Evolutionary conservation across 169 alveolate species (phyloP).

Genomic region (Plasmodium adleri): DNA sequence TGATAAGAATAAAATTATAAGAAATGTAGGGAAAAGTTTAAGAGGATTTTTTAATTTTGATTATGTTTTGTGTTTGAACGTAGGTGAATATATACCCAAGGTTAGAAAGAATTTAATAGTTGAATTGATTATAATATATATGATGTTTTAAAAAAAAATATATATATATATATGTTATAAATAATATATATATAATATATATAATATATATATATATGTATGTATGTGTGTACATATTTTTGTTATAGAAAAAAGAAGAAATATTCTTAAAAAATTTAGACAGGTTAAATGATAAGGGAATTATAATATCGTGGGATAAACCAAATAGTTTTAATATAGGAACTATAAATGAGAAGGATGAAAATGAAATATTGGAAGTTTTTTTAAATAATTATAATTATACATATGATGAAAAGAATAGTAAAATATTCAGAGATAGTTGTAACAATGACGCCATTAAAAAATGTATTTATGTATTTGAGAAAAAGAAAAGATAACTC

Average conservation of each 20-base stretch:
- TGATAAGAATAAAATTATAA: slow-evolving; percentile 10
- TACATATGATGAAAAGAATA: slow-evolving; percentile 54
- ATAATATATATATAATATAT: neutral
- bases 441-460: slow-evolving; percentile 34
- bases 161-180: neutral
- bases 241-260: slow-evolving; percentile 62
- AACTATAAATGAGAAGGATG: slow-evolving; percentile 50
- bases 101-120: neutral
- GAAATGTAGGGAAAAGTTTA: neutral
- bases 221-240: neutral
- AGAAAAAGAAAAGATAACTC: slow-evolving; percentile 24
- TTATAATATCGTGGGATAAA: slow-evolving; percentile 61
- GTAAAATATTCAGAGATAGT: slow-evolving; percentile 41
- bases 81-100: slow-evolving; percentile 71
- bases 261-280: slow-evolving; percentile 41
- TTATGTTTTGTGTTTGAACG: slow-evolving; percentile 59
- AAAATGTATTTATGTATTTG: slow-evolving; percentile 59
- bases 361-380: slow-evolving; percentile 29
- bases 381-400: slow-evolving; percentile 38
- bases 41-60: slow-evolving; percentile 22
- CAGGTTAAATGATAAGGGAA: slow-evolving; percentile 35
- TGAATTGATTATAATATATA: neutral
- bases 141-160: neutral
- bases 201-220: neutral
- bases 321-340: slow-evolving; percentile 63